These are phyloP conservation scores for Diaporthe batatas DNA, from an alignment of 2,329 filamentous ascomycete genomes.

Conservation along the genomic window DNA sequence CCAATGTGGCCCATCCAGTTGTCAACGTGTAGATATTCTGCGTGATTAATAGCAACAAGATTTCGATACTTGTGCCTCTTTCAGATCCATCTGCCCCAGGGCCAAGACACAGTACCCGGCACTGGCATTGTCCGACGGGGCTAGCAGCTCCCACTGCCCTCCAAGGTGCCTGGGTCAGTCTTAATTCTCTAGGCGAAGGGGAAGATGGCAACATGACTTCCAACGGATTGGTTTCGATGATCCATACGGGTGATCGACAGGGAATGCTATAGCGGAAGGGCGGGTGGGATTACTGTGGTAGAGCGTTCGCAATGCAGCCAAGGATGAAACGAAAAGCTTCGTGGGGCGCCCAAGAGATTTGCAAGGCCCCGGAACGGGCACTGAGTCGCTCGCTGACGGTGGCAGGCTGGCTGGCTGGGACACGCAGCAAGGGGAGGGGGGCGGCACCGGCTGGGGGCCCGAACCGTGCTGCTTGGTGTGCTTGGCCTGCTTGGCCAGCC, in stretches of 20 bases:
- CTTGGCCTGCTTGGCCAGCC: constrained; percentile 31
- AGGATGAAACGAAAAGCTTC: constrained; percentile 2
- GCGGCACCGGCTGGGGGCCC: constrained; percentile 9
- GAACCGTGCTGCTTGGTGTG: neutral
- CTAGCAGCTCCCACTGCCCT: neutral
- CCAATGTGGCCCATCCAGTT: neutral
- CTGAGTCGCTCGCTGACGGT: neutral
- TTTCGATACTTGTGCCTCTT: neutral
- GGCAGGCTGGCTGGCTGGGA: too few relatives aligned
- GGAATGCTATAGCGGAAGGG: neutral
- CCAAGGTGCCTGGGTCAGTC: neutral
- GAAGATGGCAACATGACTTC: neutral
- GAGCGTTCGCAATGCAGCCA: neutral
- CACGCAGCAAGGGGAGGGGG: neutral
- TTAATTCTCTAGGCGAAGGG: constrained; percentile 12
- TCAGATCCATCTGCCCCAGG: neutral
- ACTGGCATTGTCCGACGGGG: neutral
- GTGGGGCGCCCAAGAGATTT: constrained; percentile 6
- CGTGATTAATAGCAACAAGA: neutral
- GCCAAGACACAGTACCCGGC: neutral
- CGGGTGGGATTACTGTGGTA: neutral
- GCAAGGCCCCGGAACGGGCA: too few relatives aligned
- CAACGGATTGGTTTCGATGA: neutral
- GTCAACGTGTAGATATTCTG: neutral
- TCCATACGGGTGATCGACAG: constrained; percentile 27